These are phyloP conservation scores for Phlyctochytrium arcticum DNA, from an alignment of 192 early-diverging fungal genomes.

Conservation along the genomic window DNA sequence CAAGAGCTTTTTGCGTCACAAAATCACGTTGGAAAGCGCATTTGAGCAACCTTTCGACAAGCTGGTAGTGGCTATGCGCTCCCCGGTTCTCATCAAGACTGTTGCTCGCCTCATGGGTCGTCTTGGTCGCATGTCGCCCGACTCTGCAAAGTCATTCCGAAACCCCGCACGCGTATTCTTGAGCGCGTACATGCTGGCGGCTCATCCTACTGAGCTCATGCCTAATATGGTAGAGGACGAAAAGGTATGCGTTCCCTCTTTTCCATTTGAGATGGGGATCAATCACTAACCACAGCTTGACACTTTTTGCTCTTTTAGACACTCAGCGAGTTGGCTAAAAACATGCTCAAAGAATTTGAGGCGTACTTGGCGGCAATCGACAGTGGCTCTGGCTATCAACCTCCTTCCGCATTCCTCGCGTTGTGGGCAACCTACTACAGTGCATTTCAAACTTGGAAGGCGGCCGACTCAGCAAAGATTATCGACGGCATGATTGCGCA, in stretches of 20 bases:
- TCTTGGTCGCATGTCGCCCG: slow-evolving; percentile 14
- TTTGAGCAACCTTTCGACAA: slow-evolving; percentile 32
- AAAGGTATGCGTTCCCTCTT: slow-evolving; percentile 36
- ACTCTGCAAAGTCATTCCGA: slow-evolving; percentile 15
- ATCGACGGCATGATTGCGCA: slow-evolving; percentile 62
- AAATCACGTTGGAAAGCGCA: slow-evolving; percentile 18
- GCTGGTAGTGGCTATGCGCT: slow-evolving; percentile 33
- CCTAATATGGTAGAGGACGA: slow-evolving; percentile 47
- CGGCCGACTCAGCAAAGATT: slow-evolving; percentile 58
- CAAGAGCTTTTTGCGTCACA: slow-evolving; percentile 5
- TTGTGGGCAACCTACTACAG: slow-evolving; percentile 57
- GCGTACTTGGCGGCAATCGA: slow-evolving; percentile 18
- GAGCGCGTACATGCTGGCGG: slow-evolving; percentile 67
- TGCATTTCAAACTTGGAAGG: slow-evolving; percentile 71
- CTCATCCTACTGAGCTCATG: slow-evolving; percentile 61
- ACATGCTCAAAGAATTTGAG: slow-evolving; percentile 38
- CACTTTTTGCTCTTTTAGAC: slow-evolving; percentile 12
- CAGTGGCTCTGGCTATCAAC: neutral
- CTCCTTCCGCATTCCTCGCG: slow-evolving; percentile 38
- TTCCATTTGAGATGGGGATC: neutral
- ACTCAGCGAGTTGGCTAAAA: slow-evolving; percentile 23
- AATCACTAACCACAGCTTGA: neutral
- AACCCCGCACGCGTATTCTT: slow-evolving; percentile 65
- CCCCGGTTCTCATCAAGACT: slow-evolving; percentile 35
- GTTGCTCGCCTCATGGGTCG: slow-evolving; percentile 24